Evolutionary conservation across 441 rosid genomes (phyloP).

Genomic region (Kokia cookei): DNA sequence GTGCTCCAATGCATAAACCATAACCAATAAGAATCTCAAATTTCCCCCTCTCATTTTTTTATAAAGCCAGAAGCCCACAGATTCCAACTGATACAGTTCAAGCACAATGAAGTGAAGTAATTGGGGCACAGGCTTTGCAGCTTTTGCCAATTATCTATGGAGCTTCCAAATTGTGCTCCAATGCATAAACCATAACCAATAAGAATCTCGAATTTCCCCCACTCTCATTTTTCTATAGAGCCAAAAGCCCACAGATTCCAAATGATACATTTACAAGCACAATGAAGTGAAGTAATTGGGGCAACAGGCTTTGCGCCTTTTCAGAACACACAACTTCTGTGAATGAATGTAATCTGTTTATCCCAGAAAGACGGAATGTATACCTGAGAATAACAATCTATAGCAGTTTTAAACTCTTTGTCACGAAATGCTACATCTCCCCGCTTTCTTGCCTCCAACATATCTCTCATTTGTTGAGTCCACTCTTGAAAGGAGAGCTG

Average conservation of each 20-base stretch:
- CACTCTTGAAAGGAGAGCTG: constrained; percentile 96
- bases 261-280: background rate
- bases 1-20: background rate
- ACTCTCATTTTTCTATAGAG: background rate
- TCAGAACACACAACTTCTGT: background rate
- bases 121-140: no score
- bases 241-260: background rate
- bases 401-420: constrained; percentile 66
- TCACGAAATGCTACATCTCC: constrained; percentile 83
- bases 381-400: constrained; percentile 91
- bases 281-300: background rate
- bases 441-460: constrained; percentile 81
- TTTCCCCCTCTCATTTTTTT: background rate
- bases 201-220: background rate
- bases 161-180: background rate
- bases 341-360: background rate
- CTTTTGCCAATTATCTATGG: background rate
- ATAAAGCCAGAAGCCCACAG: no score
- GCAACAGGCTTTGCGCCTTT: background rate
- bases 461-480: constrained; percentile 90
- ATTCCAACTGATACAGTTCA: no score
- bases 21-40: background rate
- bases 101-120: no score
- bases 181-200: background rate
- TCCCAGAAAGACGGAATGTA: background rate